Conservation (phyloP, 202 grass and related monocot genomes). For the Zoysia matrella region DNA sequence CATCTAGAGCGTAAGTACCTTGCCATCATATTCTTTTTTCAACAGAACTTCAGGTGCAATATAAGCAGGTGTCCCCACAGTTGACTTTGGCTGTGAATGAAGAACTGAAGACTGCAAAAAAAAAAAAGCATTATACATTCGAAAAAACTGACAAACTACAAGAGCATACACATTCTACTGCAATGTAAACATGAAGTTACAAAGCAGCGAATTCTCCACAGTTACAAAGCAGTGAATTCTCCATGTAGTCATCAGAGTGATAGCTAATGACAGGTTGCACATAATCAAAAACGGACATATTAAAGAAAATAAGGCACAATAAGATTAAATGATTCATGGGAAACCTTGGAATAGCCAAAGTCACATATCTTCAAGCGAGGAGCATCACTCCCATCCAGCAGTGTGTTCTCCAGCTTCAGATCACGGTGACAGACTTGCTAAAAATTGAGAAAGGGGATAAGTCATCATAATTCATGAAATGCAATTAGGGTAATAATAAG, state of each 20-base stretch:
- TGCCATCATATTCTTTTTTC: constrained; percentile 99
- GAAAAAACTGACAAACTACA: constrained; percentile 25
- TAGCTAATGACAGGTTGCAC: not conserved
- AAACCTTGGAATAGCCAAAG: constrained; percentile 99
- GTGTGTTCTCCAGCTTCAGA: constrained; percentile 95
- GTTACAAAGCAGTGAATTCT: not conserved
- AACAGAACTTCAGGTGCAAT: constrained; percentile 99
- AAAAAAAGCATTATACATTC: constrained; percentile 1
- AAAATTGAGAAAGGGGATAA: constrained; percentile 40
- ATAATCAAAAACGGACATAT: too few species aligned
- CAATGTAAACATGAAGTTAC: constrained; percentile 7
- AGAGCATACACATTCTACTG: constrained; percentile 5
- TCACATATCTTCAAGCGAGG: constrained; percentile 98
- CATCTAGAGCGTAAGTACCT: constrained; percentile 56
- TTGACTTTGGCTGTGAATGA: constrained; percentile 59
- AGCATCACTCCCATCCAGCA: constrained; percentile 86
- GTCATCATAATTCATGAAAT: constrained; percentile 12
- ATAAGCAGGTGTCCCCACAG: constrained; percentile 49
- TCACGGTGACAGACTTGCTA: constrained; percentile 99
- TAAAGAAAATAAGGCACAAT: not conserved
- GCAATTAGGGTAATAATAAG: constrained; percentile 14
- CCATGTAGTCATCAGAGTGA: not conserved
- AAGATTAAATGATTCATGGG: constrained; percentile 9
- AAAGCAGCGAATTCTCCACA: not conserved
- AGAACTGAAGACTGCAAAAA: constrained; percentile 92